Conservation (phyloP, 352 stramenopile genomes). For the Phytophthora fragariae region DNA sequence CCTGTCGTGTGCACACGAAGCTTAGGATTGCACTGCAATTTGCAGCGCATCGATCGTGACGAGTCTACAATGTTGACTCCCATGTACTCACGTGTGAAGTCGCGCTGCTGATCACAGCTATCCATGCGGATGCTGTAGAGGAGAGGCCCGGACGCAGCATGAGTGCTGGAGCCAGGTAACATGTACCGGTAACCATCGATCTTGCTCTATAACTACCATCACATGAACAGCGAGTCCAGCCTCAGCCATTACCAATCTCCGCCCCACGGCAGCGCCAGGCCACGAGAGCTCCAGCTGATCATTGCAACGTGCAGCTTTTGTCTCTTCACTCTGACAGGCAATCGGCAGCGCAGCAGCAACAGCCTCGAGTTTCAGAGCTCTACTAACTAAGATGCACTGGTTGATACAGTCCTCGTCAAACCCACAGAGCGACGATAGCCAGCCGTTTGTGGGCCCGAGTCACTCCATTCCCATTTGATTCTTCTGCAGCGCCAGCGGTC, state of each 20-base stretch:
- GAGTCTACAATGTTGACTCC: too few relatives aligned
- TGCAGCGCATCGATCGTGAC: too few relatives aligned
- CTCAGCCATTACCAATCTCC: constrained; percentile 28
- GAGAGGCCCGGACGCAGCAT: constrained; percentile 7
- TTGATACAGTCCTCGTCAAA: neutral
- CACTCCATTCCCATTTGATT: constrained; percentile 9
- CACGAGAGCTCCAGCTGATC: neutral
- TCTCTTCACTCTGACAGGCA: too few relatives aligned
- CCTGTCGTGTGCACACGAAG: neutral
- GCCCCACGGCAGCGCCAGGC: constrained; percentile 3
- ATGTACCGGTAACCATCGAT: too few relatives aligned
- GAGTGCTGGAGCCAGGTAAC: neutral
- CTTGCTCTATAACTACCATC: constrained; percentile 25
- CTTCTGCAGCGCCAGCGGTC: too few relatives aligned
- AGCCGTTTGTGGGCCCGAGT: constrained; percentile 24
- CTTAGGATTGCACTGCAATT: too few relatives aligned
- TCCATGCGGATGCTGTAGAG: constrained; percentile 18
- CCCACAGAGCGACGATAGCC: constrained; percentile 10
- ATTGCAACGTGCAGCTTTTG: neutral
- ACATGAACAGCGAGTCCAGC: constrained; percentile 15
- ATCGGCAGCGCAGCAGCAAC: neutral
- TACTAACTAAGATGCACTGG: too few relatives aligned
- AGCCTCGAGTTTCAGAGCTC: neutral
- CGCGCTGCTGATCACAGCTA: neutral
- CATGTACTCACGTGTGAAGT: too few relatives aligned